A percentile compares a stretch with the other conserved stretches of the same genome.
Conservation (phyloP, 2,329 filamentous ascomycete genomes). For the Trichoderma sp. region DNA sequence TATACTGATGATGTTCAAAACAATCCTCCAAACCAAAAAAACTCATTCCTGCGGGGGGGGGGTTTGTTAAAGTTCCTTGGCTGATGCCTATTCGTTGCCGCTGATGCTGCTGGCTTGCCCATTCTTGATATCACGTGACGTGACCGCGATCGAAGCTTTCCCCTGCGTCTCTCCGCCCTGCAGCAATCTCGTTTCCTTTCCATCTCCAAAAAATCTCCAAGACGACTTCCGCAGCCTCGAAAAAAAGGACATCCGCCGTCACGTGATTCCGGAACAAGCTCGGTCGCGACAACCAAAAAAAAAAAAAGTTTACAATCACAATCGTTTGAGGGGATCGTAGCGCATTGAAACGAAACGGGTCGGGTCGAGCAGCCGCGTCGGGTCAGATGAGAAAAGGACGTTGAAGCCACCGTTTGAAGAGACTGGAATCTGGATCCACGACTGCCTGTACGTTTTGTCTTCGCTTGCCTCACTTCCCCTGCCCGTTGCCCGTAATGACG, state of each 20-base stretch:
- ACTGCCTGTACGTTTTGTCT: slow-evolving; percentile 32
- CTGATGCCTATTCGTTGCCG: not conserved
- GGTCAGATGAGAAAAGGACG: slow-evolving; percentile 30
- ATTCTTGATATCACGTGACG: slow-evolving; percentile 32
- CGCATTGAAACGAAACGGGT: slow-evolving; percentile 23
- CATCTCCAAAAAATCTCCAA: slow-evolving; percentile 15
- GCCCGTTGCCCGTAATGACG: slow-evolving; percentile 26
- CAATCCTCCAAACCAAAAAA: not conserved
- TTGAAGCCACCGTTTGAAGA: slow-evolving; percentile 27
- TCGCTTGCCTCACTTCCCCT: slow-evolving; percentile 18
- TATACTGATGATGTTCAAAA: not conserved
- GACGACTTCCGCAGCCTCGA: slow-evolving; percentile 22
- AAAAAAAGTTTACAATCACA: slow-evolving; percentile 23
- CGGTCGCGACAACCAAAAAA: slow-evolving; percentile 27
- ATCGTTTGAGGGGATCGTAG: slow-evolving; percentile 18
- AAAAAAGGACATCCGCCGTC: slow-evolving; percentile 21
- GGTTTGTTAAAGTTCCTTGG: not conserved
- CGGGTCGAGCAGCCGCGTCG: slow-evolving; percentile 23
- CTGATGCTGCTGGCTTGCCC: not conserved
- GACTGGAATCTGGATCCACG: slow-evolving; percentile 30
- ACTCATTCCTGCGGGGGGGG: not conserved
- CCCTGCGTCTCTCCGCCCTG: slow-evolving; percentile 21
- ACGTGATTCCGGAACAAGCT: slow-evolving; percentile 33
- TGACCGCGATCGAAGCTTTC: slow-evolving; percentile 21
- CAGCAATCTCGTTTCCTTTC: slow-evolving; percentile 19